Evolutionary conservation across 768 basidiomycete genomes (phyloP).

Genomic region (Jaapia argillacea): DNA sequence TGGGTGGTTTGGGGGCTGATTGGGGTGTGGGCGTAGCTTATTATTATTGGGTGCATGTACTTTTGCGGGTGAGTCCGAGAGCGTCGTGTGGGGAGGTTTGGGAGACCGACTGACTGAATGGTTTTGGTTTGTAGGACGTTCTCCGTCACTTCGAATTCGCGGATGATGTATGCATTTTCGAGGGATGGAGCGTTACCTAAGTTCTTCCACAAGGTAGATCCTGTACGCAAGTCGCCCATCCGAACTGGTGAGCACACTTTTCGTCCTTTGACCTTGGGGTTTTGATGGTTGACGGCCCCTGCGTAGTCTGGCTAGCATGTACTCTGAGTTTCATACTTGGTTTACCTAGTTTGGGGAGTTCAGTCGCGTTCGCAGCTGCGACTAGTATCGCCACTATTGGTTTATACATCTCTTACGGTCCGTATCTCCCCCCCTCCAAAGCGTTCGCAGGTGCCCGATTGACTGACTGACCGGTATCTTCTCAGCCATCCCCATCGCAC

Average conservation of each 20-base stretch:
- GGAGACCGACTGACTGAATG: no score
- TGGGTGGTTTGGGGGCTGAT: not conserved
- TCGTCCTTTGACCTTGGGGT: not conserved
- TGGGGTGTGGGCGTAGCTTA: constrained; percentile 26
- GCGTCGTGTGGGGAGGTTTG: no score
- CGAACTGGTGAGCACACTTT: constrained; percentile 40
- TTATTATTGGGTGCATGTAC: constrained; percentile 65
- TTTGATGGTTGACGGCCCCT: not conserved
- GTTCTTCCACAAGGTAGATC: constrained; percentile 57
- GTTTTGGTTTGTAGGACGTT: constrained; percentile 53
- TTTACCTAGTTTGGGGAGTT: constrained; percentile 62
- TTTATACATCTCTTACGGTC: constrained; percentile 67
- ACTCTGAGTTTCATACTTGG: constrained; percentile 67
- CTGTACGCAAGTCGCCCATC: constrained; percentile 50
- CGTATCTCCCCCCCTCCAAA: constrained; percentile 4
- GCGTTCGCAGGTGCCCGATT: no score
- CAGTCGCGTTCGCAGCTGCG: constrained; percentile 55
- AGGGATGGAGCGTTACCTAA: constrained; percentile 65
- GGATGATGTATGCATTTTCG: constrained; percentile 80
- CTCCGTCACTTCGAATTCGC: constrained; percentile 67
- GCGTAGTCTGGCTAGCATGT: constrained; percentile 67
- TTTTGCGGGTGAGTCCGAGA: constrained; percentile 49
- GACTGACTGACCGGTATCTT: no score
- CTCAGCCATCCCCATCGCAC: constrained; percentile 55
- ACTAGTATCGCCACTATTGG: constrained; percentile 64